Base-by-base conservation (phyloP, 441 rosid species). In the Kokia cookei region DNA sequence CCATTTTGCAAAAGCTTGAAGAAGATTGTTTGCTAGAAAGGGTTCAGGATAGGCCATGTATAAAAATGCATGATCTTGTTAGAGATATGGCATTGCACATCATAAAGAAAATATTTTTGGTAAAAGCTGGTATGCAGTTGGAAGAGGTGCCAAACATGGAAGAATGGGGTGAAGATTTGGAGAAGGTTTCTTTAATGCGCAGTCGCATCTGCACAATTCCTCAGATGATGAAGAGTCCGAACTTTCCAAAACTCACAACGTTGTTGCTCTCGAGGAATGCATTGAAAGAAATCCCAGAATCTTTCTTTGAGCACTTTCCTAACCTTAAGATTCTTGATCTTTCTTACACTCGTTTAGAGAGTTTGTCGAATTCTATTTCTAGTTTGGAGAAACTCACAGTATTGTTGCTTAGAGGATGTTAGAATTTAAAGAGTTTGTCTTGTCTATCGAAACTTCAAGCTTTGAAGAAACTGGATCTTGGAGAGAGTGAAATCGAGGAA, bases 1-100 rank as follows among this genome's bases (percentile, higher is more conserved):
- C 29, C 29, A 27, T 27, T 27, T 27, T 27, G 29, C 29, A 3
- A 27, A 27, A 3, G 29, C 71, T 86, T 48, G 79, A 84, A 80
- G 81, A 80, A 7, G 81, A 83, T 1, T 78, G 82, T 71, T 75
- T 86, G 65, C 47, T 86, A 22, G 88, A 84, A 78, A 68, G 68
- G 0, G 86, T 80, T 32, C 65, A 69, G 37, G 26, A 24, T 24
- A 24, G 26, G 26, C 82, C 47, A 81, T 5, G 3, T 8, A 4
- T 22, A 55, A 55, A 58, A 8, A 58, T 58, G 62, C 35, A 58
- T 58, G 62, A 80, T 66, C 80, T 87, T n/a, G 77, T 87, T 12
- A 77, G 90, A 63, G 81, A 85, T 76, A 85, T 85, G 79, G 86
- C 88, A 2, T 14, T 84, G 27, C 78, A 84, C 79, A 75, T 83